Evolutionary conservation across 2,329 filamentous ascomycete species (phyloP).

Genomic region (Rasamsonia emersonii): DNA sequence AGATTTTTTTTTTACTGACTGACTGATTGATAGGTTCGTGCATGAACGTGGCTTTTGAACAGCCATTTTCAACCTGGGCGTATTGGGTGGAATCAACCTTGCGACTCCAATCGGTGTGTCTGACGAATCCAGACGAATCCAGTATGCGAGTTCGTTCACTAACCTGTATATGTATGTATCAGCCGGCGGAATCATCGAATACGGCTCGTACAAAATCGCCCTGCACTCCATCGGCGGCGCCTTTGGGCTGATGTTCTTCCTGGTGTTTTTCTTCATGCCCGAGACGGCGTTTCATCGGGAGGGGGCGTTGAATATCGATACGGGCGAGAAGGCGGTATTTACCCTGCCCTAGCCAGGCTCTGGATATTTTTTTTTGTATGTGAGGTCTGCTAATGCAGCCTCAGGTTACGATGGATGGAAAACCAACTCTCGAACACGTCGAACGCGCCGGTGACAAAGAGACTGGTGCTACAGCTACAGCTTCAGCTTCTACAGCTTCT

Average conservation of each 20-base stretch:
- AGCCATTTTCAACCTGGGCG: too few relatives aligned
- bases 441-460: slow-evolving; percentile 13
- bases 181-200: slow-evolving; percentile 33
- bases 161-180: too few relatives aligned
- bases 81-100: slow-evolving; percentile 37
- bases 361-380: too few relatives aligned
- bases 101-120: slow-evolving; percentile 30
- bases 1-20: too few relatives aligned
- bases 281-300: slow-evolving; percentile 29
- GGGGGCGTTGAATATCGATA: slow-evolving; percentile 29
- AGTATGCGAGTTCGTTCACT: too few relatives aligned
- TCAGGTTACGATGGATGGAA: slow-evolving; percentile 14
- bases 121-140: too few relatives aligned
- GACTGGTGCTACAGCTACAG: slow-evolving; percentile 1
- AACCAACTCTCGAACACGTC: slow-evolving; percentile 14
- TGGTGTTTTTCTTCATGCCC: slow-evolving; percentile 37
- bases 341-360: too few relatives aligned
- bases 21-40: too few relatives aligned
- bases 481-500: too few relatives aligned
- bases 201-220: slow-evolving; percentile 23
- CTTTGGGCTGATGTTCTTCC: slow-evolving; percentile 27
- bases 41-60: too few relatives aligned
- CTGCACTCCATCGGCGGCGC: slow-evolving; percentile 36
- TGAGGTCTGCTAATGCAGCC: too few relatives aligned
- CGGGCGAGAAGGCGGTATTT: slow-evolving; percentile 18